These are phyloP conservation scores for Penicillium sp. DNA, from an alignment of 2,329 filamentous ascomycete genomes.

Conservation along the genomic window DNA sequence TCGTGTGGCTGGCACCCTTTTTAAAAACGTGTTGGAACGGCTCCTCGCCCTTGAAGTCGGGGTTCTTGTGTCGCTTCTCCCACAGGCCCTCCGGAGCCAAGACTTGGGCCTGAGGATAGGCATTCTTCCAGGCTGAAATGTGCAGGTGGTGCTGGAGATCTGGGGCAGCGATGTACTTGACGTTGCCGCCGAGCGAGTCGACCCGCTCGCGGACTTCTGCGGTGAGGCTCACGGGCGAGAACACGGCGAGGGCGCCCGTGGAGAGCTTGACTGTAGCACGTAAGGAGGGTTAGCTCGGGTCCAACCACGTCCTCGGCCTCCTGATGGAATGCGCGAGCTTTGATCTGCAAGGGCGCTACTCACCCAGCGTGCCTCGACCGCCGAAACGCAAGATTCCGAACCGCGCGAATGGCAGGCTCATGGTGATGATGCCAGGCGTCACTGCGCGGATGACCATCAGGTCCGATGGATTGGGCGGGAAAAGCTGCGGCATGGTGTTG, in stretches of 20 bases:
- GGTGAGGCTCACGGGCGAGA: constrained; percentile 87
- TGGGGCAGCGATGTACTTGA: constrained; percentile 81
- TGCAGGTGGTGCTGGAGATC: constrained; percentile 97
- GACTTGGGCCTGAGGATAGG: constrained; percentile 74
- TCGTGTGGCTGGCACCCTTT: constrained; percentile 48
- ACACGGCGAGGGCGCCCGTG: constrained; percentile 77
- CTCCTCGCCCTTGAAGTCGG: constrained; percentile 50
- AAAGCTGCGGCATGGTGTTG: constrained; percentile 48
- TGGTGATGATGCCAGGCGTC: constrained; percentile 65
- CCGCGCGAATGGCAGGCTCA: constrained; percentile 72
- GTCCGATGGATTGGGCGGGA: constrained; percentile 69
- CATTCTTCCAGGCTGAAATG: constrained; percentile 76
- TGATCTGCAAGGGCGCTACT: constrained; percentile 25
- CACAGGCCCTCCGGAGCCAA: constrained; percentile 79
- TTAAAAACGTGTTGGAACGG: constrained; percentile 69
- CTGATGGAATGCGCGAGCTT: constrained; percentile 2
- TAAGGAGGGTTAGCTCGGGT: constrained; percentile 18
- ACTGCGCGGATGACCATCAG: constrained; percentile 89
- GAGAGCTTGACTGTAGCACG: constrained; percentile 66
- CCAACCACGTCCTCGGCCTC: background rate
- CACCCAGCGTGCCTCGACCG: constrained; percentile 81
- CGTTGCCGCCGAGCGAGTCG: constrained; percentile 63
- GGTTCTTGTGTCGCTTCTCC: constrained; percentile 70
- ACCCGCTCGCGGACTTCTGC: constrained; percentile 64
- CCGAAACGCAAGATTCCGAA: constrained; percentile 79